Evolutionary conservation across 2,329 filamentous ascomycete genomes (phyloP), one percentile per base, ranked within the genome.

Genomic region (Alternaria sp.): DNA sequence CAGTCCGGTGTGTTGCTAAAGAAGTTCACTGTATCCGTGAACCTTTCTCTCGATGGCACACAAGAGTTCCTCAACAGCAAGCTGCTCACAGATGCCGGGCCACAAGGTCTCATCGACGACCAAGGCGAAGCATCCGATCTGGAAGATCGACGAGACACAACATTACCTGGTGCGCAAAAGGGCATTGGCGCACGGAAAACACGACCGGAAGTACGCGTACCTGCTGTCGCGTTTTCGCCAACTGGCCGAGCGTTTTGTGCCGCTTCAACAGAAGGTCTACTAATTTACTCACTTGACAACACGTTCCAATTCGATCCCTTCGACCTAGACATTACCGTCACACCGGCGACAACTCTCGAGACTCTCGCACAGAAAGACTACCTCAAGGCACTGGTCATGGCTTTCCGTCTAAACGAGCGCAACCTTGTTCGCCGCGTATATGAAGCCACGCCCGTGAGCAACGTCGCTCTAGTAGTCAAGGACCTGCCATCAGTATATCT

Each of bases 61-160:
- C 95, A 98, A 76, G 96, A 99, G 79, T 97, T 97, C 80, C 86
- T 99, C 68, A 98, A 97, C 85, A 97, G 93, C 83, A 93, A 91
- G 73, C 85, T 92, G 19, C 86, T 99, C 73, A 97, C 94, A 11
- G 96, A 98, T 81, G 95, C 92, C 13, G 96, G 96, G 1, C 92
- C 96, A 1, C 83, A 86, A 57, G 94, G 87, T 8, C 88, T 97
- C n/a, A 87, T 99, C 17, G 95, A 99, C 74, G 91, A 93, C 57
- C 89, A 91, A 75, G 93, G 92, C 43, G 94, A 97, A 76, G 91
- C 90, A 3, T 97, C 93, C 2, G 96, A 98, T 77, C 86, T 91
- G 13, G 95, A 97, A 78, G 91, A 95, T 67, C 89, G 94, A 9
- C 87, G 91, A 53, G 94, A 97, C 78, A 86, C 84, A 63, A 88